Evolutionary conservation across 2,329 filamentous ascomycete genomes (phyloP).

Genomic region (Aspergillus sp.): DNA sequence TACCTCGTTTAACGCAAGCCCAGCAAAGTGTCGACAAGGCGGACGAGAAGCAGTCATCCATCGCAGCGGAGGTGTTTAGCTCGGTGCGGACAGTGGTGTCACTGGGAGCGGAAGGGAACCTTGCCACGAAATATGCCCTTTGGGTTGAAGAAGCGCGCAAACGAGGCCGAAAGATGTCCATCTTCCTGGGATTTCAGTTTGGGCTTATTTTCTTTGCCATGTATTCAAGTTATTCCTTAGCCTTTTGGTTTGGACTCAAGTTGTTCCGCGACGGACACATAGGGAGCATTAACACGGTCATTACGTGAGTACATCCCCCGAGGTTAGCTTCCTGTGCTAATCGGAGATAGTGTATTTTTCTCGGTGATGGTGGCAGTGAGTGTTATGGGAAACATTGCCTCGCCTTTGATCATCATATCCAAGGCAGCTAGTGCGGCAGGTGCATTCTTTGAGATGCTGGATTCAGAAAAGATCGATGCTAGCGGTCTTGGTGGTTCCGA

Average conservation of each 20-base stretch:
- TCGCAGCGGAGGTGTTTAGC: slow-evolving; percentile 47
- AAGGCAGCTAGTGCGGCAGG: slow-evolving; percentile 37
- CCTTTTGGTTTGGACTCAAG: slow-evolving; percentile 43
- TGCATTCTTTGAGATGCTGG: slow-evolving; percentile 38
- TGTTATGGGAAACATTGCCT: slow-evolving; percentile 31
- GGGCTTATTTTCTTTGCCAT: slow-evolving; percentile 39
- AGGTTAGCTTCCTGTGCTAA: background rate
- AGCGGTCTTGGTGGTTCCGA: slow-evolving; percentile 52
- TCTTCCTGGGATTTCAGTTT: slow-evolving; percentile 35
- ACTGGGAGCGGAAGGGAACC: slow-evolving; percentile 43
- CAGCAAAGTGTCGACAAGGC: slow-evolving; percentile 41
- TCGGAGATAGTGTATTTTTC: slow-evolving; percentile 35
- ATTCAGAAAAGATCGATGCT: slow-evolving; percentile 25
- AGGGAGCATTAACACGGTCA: slow-evolving; percentile 37
- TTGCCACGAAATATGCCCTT: slow-evolving; percentile 38
- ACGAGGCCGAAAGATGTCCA: slow-evolving; percentile 32
- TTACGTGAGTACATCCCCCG: slow-evolving; percentile 31
- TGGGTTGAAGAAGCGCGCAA: slow-evolving; percentile 42
- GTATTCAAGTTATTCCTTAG: slow-evolving; percentile 39
- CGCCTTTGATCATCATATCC: slow-evolving; percentile 38
- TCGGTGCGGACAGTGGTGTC: slow-evolving; percentile 50
- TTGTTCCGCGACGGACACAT: slow-evolving; percentile 39
- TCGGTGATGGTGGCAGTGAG: slow-evolving; percentile 34
- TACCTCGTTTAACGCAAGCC: slow-evolving; percentile 37
- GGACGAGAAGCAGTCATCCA: slow-evolving; percentile 39